phyloP scores from a whole-genome alignment of 208 protist genomes.

The Histomonas meleagridis region DNA sequence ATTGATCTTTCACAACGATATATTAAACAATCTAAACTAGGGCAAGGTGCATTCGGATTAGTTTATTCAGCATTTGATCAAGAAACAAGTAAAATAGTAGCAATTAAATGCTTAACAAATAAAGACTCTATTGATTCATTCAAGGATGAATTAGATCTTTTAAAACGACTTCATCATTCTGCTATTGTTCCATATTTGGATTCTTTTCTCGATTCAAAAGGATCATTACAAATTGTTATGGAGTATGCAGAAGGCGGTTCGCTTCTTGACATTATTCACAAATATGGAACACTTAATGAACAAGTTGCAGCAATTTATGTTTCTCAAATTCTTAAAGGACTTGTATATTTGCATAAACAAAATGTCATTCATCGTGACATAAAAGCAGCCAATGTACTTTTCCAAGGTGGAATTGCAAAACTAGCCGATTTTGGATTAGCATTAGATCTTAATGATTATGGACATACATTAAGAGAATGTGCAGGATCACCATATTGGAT shows the following conservation, averaged over 20 bases:
- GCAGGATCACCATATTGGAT: slow-evolving; percentile 67
- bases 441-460: slow-evolving; percentile 7
- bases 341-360: slow-evolving; percentile 34
- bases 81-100: slow-evolving; percentile 4
- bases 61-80: slow-evolving; percentile 32
- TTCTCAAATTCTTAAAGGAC: slow-evolving; percentile 7
- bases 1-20: not conserved
- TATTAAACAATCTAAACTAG: not conserved
- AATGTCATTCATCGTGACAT: slow-evolving; percentile 33
- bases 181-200: slow-evolving; percentile 13
- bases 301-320: not conserved
- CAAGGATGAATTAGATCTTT: not conserved
- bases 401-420: not conserved
- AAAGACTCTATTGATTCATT: slow-evolving; percentile 13
- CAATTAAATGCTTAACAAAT: not conserved
- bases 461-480: not conserved
- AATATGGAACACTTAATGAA: slow-evolving; percentile 25
- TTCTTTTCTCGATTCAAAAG: not conserved
- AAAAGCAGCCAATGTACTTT: slow-evolving; percentile 35
- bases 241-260: slow-evolving; percentile 11
- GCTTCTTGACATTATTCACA: slow-evolving; percentile 4
- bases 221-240: slow-evolving; percentile 19
- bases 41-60: not conserved
- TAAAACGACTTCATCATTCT: not conserved
- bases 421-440: slow-evolving; percentile 32